These are phyloP conservation scores for Acer campestre DNA, from an alignment of 345 rosid species.

Conservation along the genomic window DNA sequence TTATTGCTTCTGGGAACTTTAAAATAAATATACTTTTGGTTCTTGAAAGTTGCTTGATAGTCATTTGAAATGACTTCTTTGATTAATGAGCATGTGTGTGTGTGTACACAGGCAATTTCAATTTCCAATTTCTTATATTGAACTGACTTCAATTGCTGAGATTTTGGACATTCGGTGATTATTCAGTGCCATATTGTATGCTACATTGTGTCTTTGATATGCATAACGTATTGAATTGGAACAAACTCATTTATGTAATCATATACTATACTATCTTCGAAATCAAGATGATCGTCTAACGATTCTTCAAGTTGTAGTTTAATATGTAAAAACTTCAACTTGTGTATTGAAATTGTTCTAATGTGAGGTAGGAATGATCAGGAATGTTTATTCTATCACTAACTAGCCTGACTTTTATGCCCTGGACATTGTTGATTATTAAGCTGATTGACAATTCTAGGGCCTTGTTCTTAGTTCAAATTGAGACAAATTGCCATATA, in stretches of 20 bases:
- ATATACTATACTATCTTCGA: neutral
- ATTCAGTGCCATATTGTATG: neutral
- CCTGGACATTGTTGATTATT: too few species aligned
- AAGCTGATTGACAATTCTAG: neutral
- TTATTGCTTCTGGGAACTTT: neutral
- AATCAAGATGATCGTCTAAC: too few species aligned
- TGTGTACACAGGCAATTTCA: neutral
- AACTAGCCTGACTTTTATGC: too few species aligned
- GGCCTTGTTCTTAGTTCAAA: too few species aligned
- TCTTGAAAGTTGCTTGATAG: neutral
- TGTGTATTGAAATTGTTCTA: neutral
- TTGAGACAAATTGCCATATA: neutral
- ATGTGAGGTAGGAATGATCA: neutral
- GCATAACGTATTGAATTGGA: neutral
- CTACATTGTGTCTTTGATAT: neutral
- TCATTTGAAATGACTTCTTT: neutral
- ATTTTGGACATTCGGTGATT: neutral
- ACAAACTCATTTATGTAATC: neutral
- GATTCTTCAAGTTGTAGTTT: neutral
- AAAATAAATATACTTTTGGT: too few species aligned
- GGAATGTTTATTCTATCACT: too few species aligned
- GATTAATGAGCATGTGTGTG: neutral
- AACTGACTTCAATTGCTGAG: neutral
- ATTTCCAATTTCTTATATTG: neutral
- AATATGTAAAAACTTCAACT: too few species aligned